Evolutionary conservation across 306 rosid species (phyloP).

Genomic region (Inga laurina): DNA sequence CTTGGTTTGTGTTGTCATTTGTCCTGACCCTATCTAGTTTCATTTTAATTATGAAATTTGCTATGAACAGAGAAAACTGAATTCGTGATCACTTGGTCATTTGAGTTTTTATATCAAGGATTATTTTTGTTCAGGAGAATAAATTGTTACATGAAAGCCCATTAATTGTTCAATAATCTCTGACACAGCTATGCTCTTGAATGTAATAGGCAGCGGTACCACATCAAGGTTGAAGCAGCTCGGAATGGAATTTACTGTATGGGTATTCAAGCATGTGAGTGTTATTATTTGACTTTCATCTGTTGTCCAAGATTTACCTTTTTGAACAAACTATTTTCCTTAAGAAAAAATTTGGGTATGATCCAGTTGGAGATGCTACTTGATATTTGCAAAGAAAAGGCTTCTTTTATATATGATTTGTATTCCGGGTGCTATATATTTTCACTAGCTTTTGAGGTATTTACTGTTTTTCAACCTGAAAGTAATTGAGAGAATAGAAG

Average conservation of each 20-base stretch:
- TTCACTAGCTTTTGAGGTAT: neutral
- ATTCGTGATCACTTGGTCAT: neutral
- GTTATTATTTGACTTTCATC: slow-evolving; percentile 32
- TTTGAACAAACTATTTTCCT: slow-evolving; percentile 1
- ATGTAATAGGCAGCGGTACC: slow-evolving; percentile 70
- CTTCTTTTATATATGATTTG: slow-evolving; percentile 1
- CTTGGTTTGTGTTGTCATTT: neutral
- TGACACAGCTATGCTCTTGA: slow-evolving; percentile 24
- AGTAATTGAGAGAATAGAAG: neutral
- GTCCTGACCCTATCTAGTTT: neutral
- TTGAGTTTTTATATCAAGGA: neutral
- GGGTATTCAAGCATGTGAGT: slow-evolving; percentile 98
- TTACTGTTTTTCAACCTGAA: neutral
- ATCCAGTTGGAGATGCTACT: slow-evolving; percentile 20
- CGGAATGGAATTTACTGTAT: slow-evolving; percentile 98
- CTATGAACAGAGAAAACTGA: neutral
- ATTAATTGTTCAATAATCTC: neutral
- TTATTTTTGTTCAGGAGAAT: neutral
- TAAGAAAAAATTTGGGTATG: neutral
- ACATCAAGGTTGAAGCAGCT: slow-evolving; percentile 90
- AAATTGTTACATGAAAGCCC: neutral
- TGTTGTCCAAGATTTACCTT: slow-evolving; percentile 6
- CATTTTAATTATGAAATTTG: neutral
- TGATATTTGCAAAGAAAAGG: slow-evolving; percentile 18
- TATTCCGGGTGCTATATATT: neutral